A percentile compares a stretch with the other conserved stretches of the same genome.
Evolutionary conservation across 352 stramenopile species (phyloP).

Genomic region (Globisporangium viniferum): DNA sequence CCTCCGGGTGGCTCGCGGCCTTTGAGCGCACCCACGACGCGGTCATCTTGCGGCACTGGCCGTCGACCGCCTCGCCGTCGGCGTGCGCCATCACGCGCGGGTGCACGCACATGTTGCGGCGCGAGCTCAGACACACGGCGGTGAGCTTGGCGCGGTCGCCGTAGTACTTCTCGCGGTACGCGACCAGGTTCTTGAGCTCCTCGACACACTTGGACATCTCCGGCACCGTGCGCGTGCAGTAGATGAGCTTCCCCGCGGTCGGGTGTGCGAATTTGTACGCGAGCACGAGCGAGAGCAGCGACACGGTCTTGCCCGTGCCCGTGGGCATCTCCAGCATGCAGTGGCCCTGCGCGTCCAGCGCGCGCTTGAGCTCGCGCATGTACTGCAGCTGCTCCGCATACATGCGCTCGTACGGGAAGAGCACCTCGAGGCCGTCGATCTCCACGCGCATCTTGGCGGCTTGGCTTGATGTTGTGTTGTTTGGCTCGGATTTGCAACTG

Average conservation of each 20-base stretch:
- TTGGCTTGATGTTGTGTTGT: background rate
- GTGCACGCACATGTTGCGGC: constrained; percentile 99
- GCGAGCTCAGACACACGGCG: constrained; percentile 88
- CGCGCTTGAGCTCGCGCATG: constrained; percentile 98
- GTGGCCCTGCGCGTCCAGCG: constrained; percentile 96
- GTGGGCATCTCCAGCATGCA: constrained; percentile 99
- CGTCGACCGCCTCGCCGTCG: constrained; percentile 96
- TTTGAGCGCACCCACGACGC: constrained; percentile 95
- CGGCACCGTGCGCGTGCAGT: constrained; percentile 99
- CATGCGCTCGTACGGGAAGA: constrained; percentile 97
- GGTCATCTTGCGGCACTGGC: constrained; percentile 96
- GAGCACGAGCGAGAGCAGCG: constrained; percentile 95
- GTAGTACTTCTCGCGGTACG: constrained; percentile 67
- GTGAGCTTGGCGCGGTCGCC: constrained; percentile 65
- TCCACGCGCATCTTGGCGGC: constrained; percentile 86
- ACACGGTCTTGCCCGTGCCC: constrained; percentile 98
- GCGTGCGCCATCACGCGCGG: constrained; percentile 93
- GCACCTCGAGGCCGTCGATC: constrained; percentile 96
- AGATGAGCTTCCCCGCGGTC: constrained; percentile 96
- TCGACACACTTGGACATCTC: constrained; percentile 99
- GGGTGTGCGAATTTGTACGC: constrained; percentile 94
- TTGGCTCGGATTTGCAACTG: background rate
- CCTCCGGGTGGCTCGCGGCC: constrained; percentile 28
- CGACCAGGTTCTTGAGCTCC: constrained; percentile 96
- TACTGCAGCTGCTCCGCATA: constrained; percentile 99